Evolutionary conservation across 805 yeast species (phyloP), one percentile per base, ranked within the genome.

Genomic region (Debaryomyces tyrocola): DNA sequence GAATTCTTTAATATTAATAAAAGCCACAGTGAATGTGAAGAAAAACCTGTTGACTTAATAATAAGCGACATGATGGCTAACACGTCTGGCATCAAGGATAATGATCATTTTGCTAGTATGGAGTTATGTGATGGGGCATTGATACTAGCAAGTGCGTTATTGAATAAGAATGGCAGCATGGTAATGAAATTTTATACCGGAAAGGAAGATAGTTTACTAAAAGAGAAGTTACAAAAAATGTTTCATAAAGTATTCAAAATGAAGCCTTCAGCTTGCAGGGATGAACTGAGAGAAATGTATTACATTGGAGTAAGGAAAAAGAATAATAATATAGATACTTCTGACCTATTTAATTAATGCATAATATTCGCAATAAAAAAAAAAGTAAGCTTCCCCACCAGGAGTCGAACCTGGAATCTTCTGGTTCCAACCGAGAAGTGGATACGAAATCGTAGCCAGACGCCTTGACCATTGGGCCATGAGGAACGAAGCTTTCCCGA

Each of bases 41-140:
- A 51, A 9, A 36, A 17, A 7, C 60, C 59, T 0, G 56, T 66
- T 7, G 74, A 75, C 48, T 54, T 72, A 36, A 79, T 78, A 45
- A 82, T 96, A 40, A 86, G 83, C 62, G 73, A 74, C 69, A 92
- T 97, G 98, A 86, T 92, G 87, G 87, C 90, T 40, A 92, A 92
- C 60, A 89, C 97, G 4, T 75, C 90, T 11, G 98, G 99, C 4
- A 68, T 88, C 35, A 79, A 84, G 8, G 82, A 86, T 35, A 80
- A 81, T 52, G 99, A 92, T 63, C 98, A 92, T 66, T 69, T 78
- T 11, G 82, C 81, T 54, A 90, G 96, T 50, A 85, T 94, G 88
- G 91, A 91, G 59, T 70, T 92, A 24, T 92, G 97, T 64, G 94
- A 89, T 56, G 97, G 97, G 0, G 97, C 96, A 0, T 64, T 94